These are phyloP conservation scores for Termitomyces sp. DNA, from an alignment of 768 basidiomycete species.

Conservation along the genomic window DNA sequence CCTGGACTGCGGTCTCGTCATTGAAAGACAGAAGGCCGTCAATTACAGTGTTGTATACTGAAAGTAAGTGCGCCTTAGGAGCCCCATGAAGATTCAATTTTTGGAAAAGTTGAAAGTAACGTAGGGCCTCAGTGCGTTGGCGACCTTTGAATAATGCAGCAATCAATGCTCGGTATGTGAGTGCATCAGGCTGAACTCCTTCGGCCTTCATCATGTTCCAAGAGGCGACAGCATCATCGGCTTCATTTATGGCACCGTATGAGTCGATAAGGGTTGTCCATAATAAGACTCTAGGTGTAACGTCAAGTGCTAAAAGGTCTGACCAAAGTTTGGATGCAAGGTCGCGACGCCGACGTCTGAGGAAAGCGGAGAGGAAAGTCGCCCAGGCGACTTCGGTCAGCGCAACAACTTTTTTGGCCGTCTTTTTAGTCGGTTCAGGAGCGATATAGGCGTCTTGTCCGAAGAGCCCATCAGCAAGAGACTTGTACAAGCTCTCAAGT, in stretches of 20 bases:
- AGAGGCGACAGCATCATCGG: slow-evolving; percentile 46
- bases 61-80: slow-evolving; percentile 23
- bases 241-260: slow-evolving; percentile 45
- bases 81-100: slow-evolving; percentile 20
- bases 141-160: slow-evolving; percentile 50
- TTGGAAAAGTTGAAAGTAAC: slow-evolving; percentile 47
- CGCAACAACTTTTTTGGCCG: slow-evolving; percentile 35
- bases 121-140: slow-evolving; percentile 45
- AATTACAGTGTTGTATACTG: slow-evolving; percentile 72
- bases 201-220: slow-evolving; percentile 63
- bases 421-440: slow-evolving; percentile 29
- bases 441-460: slow-evolving; percentile 53
- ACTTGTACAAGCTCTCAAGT: slow-evolving; percentile 45
- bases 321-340: slow-evolving; percentile 64
- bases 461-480: slow-evolving; percentile 44
- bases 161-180: slow-evolving; percentile 68
- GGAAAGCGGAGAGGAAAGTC: slow-evolving; percentile 59
- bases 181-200: slow-evolving; percentile 51
- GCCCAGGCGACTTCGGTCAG: slow-evolving; percentile 60
- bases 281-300: slow-evolving; percentile 47
- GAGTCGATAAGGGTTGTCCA: slow-evolving; percentile 74
- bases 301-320: slow-evolving; percentile 47
- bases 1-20: slow-evolving; percentile 32
- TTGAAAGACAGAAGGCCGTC: slow-evolving; percentile 53
- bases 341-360: slow-evolving; percentile 48